Evolutionary conservation across 352 stramenopile genomes (phyloP), one percentile per base, ranked within the genome.

Genomic region (Globisporangium canariense): DNA sequence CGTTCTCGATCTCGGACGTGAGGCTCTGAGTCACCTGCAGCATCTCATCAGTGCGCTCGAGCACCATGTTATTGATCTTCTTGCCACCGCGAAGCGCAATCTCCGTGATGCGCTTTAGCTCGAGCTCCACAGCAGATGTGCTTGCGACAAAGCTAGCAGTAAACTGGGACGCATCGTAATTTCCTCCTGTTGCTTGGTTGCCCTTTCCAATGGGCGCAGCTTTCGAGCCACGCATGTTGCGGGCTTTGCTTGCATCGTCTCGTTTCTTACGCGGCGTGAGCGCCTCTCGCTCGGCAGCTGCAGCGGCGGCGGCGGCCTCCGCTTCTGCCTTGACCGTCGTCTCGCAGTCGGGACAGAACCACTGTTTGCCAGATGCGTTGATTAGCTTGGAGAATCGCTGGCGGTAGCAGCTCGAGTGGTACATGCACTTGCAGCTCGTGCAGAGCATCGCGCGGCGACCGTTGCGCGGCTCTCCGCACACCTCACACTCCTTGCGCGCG

Each of bases 281-380:
- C 1, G 64, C 63, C 22, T 62, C 53, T 47, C 77, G 79, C 28
- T 93, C 83, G 14, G 68, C 71, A 36, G 58, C 64, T 14, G 60
- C 43, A 5, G 56, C 52, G 11, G 38, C 20, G 2, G 58, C 43
- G 8, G 56, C 52, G 11, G 38, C 20, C 9, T 65, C 60, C 34
- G 46, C 46, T 25, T 66, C 65, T 52, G 72, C 75, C 34, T 60
- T 68, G 43, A 49, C 43, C 18, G 58, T 61, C 0, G 81, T 74
- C 58, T 95, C 86, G 55, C 86, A 95, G 38, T 95, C 86, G 0
- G 81, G 83, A 62, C 86, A 95, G 65, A 81, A 82, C 86, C 86
- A 95, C 58, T 93, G 84, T 38, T 89, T 88, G 58, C 76, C 76
- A 20, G 68, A 71, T 50, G 76, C 70, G 34, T 79, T 78, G 55